phyloP scores from a whole-genome alignment of 805 yeast genomes.

The Yarrowia phangngaensis region DNA sequence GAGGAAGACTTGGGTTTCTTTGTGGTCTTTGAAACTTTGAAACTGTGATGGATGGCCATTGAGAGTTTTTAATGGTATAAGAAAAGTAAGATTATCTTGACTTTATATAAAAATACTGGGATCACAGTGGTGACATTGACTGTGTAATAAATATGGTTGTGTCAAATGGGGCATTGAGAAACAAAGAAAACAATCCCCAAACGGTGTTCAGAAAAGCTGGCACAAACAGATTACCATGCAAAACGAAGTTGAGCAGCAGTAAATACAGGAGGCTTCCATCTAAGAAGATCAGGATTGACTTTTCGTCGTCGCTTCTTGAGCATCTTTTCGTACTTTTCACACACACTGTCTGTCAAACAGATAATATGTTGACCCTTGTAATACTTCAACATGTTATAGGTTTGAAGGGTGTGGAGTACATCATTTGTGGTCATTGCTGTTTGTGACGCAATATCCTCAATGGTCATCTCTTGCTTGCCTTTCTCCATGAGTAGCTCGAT shows the following conservation, averaged over 20 bases:
- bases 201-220: too few relatives aligned
- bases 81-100: too few relatives aligned
- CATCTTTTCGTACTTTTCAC: slow-evolving; percentile 66
- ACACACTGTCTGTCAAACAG: slow-evolving; percentile 75
- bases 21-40: slow-evolving; percentile 11
- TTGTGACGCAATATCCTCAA: slow-evolving; percentile 80
- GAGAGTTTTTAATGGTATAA: neutral
- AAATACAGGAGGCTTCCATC: slow-evolving; percentile 92
- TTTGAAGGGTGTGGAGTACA: slow-evolving; percentile 86
- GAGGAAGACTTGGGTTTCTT: neutral
- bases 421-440: slow-evolving; percentile 97
- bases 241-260: slow-evolving; percentile 94
- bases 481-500: slow-evolving; percentile 67
- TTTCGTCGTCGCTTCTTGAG: slow-evolving; percentile 70
- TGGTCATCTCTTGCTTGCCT: slow-evolving; percentile 61
- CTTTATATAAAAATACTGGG: slow-evolving; percentile 11
- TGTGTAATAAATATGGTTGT: neutral
- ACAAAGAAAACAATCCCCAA: too few relatives aligned
- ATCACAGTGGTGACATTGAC: slow-evolving; percentile 9
- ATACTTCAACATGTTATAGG: slow-evolving; percentile 82
- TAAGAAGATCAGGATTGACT: slow-evolving; percentile 64
- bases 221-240: slow-evolving; percentile 85
- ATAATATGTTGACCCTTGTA: slow-evolving; percentile 95
- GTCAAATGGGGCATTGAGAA: slow-evolving; percentile 3
- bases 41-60: slow-evolving; percentile 20